A percentile compares a stretch with the other conserved stretches of the same genome.
Conservation (phyloP, 2,329 filamentous ascomycete species). For the Myriosclerotinia scirpicola region DNA sequence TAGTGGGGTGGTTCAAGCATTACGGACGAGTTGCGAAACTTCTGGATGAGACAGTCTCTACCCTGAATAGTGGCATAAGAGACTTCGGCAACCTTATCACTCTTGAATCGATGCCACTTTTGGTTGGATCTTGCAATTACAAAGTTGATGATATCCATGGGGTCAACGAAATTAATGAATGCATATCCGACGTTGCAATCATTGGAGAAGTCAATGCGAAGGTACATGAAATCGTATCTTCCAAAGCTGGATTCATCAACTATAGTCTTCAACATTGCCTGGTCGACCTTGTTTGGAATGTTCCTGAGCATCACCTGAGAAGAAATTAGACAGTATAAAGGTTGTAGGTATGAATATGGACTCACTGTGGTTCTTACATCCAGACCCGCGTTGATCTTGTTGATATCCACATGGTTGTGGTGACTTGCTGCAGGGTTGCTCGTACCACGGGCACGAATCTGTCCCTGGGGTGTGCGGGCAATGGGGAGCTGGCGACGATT, state of each 20-base stretch:
- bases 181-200: slow-evolving; percentile 93
- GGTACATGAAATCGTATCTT: slow-evolving; percentile 91
- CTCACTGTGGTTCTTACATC: slow-evolving; percentile 75
- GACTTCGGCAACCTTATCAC: slow-evolving; percentile 82
- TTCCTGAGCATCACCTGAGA: slow-evolving; percentile 87
- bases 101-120: slow-evolving; percentile 77
- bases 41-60: slow-evolving; percentile 84
- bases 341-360: slow-evolving; percentile 25
- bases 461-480: slow-evolving; percentile 39
- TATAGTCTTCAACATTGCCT: slow-evolving; percentile 73
- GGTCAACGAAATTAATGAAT: slow-evolving; percentile 92
- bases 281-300: slow-evolving; percentile 86
- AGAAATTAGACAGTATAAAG: slow-evolving; percentile 21
- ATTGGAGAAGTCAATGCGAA: slow-evolving; percentile 85
- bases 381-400: slow-evolving; percentile 61
- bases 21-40: slow-evolving; percentile 95
- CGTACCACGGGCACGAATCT: slow-evolving; percentile 40
- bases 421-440: slow-evolving; percentile 49
- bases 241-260: slow-evolving; percentile 77
- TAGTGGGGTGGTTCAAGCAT: slow-evolving; percentile 84
- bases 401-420: slow-evolving; percentile 63
- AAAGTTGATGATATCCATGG: slow-evolving; percentile 75
- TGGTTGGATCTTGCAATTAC: slow-evolving; percentile 68
- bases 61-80: slow-evolving; percentile 98
- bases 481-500: slow-evolving; percentile 45